Evolutionary conservation across 2,329 filamentous ascomycete species (phyloP), one percentile per base, ranked within the genome.

Genomic region (Endoconidiophora laricicola): DNA sequence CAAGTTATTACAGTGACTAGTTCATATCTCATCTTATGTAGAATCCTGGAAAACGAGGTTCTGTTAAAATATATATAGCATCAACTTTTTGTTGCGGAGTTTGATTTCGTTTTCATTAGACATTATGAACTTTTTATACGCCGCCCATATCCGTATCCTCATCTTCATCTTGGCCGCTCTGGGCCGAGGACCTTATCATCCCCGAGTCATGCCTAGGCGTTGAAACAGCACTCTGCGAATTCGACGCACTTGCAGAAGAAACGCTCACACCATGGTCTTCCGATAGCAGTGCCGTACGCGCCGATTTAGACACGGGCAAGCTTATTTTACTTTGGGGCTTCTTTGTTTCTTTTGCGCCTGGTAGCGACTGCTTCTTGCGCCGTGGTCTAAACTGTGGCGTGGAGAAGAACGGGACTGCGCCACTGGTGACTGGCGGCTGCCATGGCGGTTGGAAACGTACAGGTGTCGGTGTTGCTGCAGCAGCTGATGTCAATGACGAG

Each of bases 371-470:
- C 24, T 44, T 52, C 29, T 52, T 52, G 7, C 50, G 18, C 5
- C 50, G 40, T 20, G 50, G 46, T n/a, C 50, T 37, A 23, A 52
- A 52, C 18, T 52, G 50, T 6, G 50, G 50, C 4, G 50, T 52
- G 14, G 46, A 45, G 24, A 52, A 52, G 36, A 49, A 52, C 14
- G 50, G 50, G 9, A 49, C 46, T 3, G 50, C 39, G 18, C 50
- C 41, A 20, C 16, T 46, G 20, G 12, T 23, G 6, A 23, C 7
- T 29, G n/a, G 24, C 6, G 29, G 50, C 18, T 44, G 42, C 56
- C 58, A 61, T 2, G 61, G 61, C 3, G 57, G 54, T 50, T 63
- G 61, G 37, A 62, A 59, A 10, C 56, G 49, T 26, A 63, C 57
- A 24, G 63, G 62, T 12, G 60, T 61, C 36, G 57, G 58, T 18